A percentile compares a stretch with the other conserved stretches of the same genome.
phyloP scores from a whole-genome alignment of 1,139 yeast species.

The Hansenula anomala region DNA sequence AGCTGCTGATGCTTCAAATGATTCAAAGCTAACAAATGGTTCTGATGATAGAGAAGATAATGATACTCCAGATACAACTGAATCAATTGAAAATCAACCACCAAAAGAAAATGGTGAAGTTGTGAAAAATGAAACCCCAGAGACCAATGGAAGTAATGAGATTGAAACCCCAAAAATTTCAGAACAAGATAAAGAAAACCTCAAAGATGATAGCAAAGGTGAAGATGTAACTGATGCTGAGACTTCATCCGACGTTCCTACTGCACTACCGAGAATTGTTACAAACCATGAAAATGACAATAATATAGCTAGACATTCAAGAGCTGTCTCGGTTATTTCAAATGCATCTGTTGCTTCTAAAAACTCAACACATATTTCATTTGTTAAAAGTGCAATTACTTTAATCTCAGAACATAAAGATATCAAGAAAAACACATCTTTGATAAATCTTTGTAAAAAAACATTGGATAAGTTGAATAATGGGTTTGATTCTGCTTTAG shows the following conservation, averaged over 20 bases:
- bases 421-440: slow-evolving; percentile 40
- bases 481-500: slow-evolving; percentile 39
- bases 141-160: background rate
- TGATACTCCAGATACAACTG: background rate
- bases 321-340: slow-evolving; percentile 17
- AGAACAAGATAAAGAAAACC: background rate
- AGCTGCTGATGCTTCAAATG: background rate
- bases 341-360: slow-evolving; percentile 12
- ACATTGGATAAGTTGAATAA: slow-evolving; percentile 33
- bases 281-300: slow-evolving; percentile 4
- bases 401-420: slow-evolving; percentile 42
- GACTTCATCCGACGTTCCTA: slow-evolving; percentile 9
- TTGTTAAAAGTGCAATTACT: slow-evolving; percentile 44
- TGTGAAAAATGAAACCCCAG: background rate
- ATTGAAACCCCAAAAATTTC: background rate
- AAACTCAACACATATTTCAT: slow-evolving; percentile 21
- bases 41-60: background rate
- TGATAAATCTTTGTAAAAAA: slow-evolving; percentile 36
- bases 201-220: slow-evolving; percentile 6
- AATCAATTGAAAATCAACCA: background rate
- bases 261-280: slow-evolving; percentile 17
- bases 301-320: slow-evolving; percentile 12
- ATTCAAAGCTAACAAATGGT: background rate
- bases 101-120: background rate
- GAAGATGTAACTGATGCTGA: slow-evolving; percentile 16